Evolutionary conservation across 306 rosid species (phyloP).

Genomic region (Pueraria montana): DNA sequence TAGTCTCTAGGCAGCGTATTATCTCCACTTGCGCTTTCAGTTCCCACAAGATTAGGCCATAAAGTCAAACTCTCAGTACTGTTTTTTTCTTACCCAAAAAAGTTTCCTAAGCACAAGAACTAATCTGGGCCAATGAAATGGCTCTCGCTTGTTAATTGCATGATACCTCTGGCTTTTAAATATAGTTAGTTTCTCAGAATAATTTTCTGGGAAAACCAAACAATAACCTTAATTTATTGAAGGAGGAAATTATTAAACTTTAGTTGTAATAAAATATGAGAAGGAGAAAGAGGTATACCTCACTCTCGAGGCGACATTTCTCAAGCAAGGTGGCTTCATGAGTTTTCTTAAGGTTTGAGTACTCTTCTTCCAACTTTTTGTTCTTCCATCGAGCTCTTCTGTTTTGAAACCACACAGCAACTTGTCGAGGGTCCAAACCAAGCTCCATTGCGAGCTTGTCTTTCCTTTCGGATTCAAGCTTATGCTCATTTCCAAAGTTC

Average conservation of each 20-base stretch:
- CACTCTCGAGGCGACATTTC: slow-evolving; percentile 75
- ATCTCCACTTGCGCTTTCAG: slow-evolving; percentile 13
- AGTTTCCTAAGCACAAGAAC: slow-evolving; percentile 32
- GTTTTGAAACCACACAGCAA: slow-evolving; percentile 97
- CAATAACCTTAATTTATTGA: not conserved
- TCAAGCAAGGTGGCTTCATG: slow-evolving; percentile 68
- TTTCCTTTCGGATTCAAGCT: slow-evolving; percentile 84
- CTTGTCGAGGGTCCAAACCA: slow-evolving; percentile 92
- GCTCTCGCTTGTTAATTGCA: not conserved
- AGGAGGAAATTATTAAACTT: not conserved
- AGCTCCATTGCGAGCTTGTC: slow-evolving; percentile 82
- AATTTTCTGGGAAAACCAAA: slow-evolving; percentile 40
- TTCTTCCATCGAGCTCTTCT: slow-evolving; percentile 98
- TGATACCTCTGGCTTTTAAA: slow-evolving; percentile 1
- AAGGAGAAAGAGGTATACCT: slow-evolving; percentile 57
- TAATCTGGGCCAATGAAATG: slow-evolving; percentile 36
- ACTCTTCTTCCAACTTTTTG: slow-evolving; percentile 88
- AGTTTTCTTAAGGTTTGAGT: slow-evolving; percentile 63
- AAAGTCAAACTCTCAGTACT: slow-evolving; percentile 7
- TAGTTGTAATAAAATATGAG: not conserved
- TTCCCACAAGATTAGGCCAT: not conserved
- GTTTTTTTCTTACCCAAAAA: not conserved
- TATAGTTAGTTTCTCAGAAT: not conserved
- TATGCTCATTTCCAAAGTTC: slow-evolving; percentile 80
- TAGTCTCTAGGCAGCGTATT: not conserved